Evolutionary conservation across 208 protist genomes (phyloP), one percentile per base, ranked within the genome.

Genomic region (Leishmania amazonensis): DNA sequence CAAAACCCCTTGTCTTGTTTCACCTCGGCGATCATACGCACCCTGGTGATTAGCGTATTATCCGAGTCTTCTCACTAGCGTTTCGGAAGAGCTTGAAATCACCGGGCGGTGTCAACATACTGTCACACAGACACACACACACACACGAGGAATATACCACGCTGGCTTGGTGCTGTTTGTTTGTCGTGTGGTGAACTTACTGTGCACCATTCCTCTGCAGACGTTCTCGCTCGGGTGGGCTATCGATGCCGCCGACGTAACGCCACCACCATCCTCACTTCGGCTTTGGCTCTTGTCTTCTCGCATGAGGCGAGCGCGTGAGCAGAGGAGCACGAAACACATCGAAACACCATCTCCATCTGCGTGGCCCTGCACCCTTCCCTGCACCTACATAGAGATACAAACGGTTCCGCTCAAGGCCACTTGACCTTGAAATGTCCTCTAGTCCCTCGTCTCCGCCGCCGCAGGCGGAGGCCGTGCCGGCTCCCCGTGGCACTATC

Each of bases 401-500:
- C 65, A 40, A 47, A 28, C 13, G 38, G 21, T 5, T 47, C 38
- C 38, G 8, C 38, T n/a, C 31, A 71, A 42, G 65, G 65, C 19
- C 17, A 28, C 19, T 71, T 65, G 21, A 71, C 38, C 47, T 19
- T 11, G 24, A 35, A 64, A 80, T 80, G 76, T 28, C 60, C n/a
- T 80, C 70, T 62, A 75, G 72, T 24, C 35, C 38, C 1, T 35
- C 71, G 0, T 76, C 79, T 24, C 28, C 72, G 54, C 60, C 15
- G 3, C 8, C 13, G n/a, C 40, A 58, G 42, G 47, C 54, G 31
- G 57, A 45, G n/a, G 42, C 45, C 17, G 40, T 47, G 28, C 15
- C 60, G 0, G 28, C 31, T 3, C 28, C 78, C 15, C 82, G 78
- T 28, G 78, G 87, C n/a, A 91, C 88, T 8, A 97, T 96, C 75